Evolutionary conservation across 2,329 filamentous ascomycete genomes (phyloP), one percentile per base, ranked within the genome.

Genomic region (Hypoxylon sp.): DNA sequence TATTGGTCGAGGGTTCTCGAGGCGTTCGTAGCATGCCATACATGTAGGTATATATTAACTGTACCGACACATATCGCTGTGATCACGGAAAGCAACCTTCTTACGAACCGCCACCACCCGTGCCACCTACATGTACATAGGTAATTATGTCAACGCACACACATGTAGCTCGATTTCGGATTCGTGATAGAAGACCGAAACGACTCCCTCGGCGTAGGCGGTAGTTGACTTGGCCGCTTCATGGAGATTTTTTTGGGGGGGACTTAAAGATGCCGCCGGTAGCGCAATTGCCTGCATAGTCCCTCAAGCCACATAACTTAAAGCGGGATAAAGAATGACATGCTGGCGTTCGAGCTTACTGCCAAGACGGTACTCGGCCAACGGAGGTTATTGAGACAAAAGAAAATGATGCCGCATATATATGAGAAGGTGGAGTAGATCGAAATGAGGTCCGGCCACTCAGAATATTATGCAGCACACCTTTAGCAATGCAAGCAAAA

Each of bases 161-260:
- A 31, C 37, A 17, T 35, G 26, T 33, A 17, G 54, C 31, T 17
- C 31, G 17, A 35, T 56, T 44, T 33, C 17, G 53, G 53, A 31
- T 33, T 46, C 29, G 19, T 44, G 39, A 55, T 29, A 46, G 9
- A 31, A 56, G 53, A 17, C 39, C 39, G 42, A 44, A 19, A 19
- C 33, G 53, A 46, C 11, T 31, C 50, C 33, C 14, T 46, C 53
- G 39, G 39, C 39, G 9, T 47, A 19, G 17, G 44, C 53, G 53
- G 53, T 29, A 22, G 53, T 56, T 56, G n/a, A 33, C n/a, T 14
- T 22, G 22, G 26, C 53, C 53, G 39, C 24, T 55, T 42, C 37
- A 14, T 55, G 37, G 42, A 44, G 11, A 9, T n/a, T 42, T 10
- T 42, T 24, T 42, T 26, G 33, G 17, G n/a, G n/a, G n/a, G n/a